phyloP scores from a whole-genome alignment of 2,329 filamentous ascomycete genomes.

The Alternaria arbusti region DNA sequence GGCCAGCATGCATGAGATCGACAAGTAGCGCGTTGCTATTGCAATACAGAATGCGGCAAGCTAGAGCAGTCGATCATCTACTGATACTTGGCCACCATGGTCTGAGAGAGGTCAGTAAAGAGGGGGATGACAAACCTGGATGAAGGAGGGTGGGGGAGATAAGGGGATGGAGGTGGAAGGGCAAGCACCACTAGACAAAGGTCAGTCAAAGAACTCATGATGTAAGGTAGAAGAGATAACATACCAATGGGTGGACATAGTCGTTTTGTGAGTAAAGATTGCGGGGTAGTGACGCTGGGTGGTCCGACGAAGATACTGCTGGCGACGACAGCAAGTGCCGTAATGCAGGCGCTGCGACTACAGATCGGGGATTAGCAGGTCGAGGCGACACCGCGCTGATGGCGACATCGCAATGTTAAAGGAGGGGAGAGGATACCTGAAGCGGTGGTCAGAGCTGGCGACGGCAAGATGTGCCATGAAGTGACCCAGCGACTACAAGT shows the following conservation, averaged over 20 bases:
- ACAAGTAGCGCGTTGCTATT: not conserved
- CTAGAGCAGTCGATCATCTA: not conserved
- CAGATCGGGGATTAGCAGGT: not conserved
- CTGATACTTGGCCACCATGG: not conserved
- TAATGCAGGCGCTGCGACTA: not conserved
- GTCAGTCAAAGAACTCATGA: not conserved
- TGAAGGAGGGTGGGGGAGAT: not conserved
- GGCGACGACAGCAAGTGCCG: not conserved
- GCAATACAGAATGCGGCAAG: not conserved
- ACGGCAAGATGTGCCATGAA: not conserved
- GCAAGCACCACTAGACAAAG: not conserved
- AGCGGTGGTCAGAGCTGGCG: not conserved
- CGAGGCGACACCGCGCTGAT: not conserved
- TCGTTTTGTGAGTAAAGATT: not conserved
- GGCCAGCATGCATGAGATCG: not conserved
- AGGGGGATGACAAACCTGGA: not conserved
- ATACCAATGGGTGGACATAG: not conserved
- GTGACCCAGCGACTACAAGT: not conserved
- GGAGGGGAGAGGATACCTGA: not conserved
- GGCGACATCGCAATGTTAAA: not conserved
- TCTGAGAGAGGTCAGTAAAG: not conserved
- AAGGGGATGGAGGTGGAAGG: not conserved
- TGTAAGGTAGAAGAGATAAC: not conserved
- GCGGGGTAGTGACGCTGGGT: not conserved
- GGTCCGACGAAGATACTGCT: not conserved